Conservation (phyloP, 805 yeast species). For the Millerozyma miso region DNA sequence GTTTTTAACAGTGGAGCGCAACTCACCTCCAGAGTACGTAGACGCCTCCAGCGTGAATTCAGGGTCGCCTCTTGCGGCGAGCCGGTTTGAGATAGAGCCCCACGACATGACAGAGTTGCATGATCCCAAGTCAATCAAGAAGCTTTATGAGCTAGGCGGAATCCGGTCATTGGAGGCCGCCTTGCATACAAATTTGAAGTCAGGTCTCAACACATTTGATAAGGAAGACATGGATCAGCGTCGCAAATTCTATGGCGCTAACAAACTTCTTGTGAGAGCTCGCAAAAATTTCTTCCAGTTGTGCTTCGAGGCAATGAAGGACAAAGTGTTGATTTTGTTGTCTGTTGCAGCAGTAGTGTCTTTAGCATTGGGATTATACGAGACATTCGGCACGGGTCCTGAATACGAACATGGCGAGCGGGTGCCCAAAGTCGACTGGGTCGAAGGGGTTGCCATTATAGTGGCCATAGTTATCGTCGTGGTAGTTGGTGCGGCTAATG, state of each 20-base stretch:
- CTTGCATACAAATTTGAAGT: slow-evolving; percentile 32
- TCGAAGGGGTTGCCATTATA: slow-evolving; percentile 96
- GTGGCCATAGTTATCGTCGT: slow-evolving; percentile 90
- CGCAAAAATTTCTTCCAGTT: slow-evolving; percentile 64
- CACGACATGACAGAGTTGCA: slow-evolving; percentile 45
- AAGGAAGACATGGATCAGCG: slow-evolving; percentile 35
- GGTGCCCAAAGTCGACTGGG: slow-evolving; percentile 91
- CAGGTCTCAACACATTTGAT: slow-evolving; percentile 40
- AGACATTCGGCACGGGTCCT: slow-evolving; percentile 81
- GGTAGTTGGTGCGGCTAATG: slow-evolving; percentile 91
- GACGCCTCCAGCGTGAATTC: slow-evolving; percentile 7
- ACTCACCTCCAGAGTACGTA: slow-evolving; percentile 1
- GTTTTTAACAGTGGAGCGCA: neutral
- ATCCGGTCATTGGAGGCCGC: slow-evolving; percentile 26
- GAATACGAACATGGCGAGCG: slow-evolving; percentile 71
- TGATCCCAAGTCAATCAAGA: slow-evolving; percentile 56
- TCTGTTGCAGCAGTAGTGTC: slow-evolving; percentile 86
- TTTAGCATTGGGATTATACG: slow-evolving; percentile 85
- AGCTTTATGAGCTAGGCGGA: slow-evolving; percentile 45
- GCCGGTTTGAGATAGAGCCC: slow-evolving; percentile 8
- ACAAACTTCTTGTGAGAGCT: slow-evolving; percentile 66
- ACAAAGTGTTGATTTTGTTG: slow-evolving; percentile 81
- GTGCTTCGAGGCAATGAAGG: slow-evolving; percentile 82
- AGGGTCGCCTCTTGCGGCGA: slow-evolving; percentile 14
- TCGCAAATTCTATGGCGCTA: slow-evolving; percentile 55